phyloP scores from a whole-genome alignment of 768 basidiomycete species.

The Leucogyrophana mollusca region DNA sequence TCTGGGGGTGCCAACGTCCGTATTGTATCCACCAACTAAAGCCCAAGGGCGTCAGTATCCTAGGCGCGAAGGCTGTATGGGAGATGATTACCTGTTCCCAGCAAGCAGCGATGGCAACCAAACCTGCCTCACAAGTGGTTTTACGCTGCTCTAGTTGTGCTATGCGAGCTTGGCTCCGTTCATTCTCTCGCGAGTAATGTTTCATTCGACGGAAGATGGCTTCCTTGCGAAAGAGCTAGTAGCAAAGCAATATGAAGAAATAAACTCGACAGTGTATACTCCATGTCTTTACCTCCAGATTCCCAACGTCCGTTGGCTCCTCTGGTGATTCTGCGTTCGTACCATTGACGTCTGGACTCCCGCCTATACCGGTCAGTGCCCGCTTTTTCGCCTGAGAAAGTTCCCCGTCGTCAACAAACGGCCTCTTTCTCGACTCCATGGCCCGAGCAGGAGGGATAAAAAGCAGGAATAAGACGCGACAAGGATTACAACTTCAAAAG shows the following conservation, averaged over 20 bases:
- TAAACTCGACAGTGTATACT: conserved; percentile 15
- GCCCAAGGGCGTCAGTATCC: conserved; percentile 3
- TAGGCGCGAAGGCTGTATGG: conserved; percentile 1
- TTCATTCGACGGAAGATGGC: conserved; percentile 84
- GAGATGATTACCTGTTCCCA: conserved; percentile 68
- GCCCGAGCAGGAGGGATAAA: conserved; percentile 16
- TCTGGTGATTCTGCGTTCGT: conserved; percentile 28
- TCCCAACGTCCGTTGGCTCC: conserved; percentile 52
- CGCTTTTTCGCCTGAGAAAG: conserved; percentile 54
- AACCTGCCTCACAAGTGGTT: conserved; percentile 63
- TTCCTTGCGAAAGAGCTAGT: conserved; percentile 80
- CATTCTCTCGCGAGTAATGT: conserved; percentile 75
- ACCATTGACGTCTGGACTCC: conserved; percentile 57
- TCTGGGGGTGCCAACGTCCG: conserved; percentile 55
- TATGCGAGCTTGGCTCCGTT: conserved; percentile 59
- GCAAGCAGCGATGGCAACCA: conserved; percentile 74
- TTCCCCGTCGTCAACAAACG: conserved; percentile 51
- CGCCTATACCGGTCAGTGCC: conserved; percentile 46
- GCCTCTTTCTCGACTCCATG: conserved; percentile 64
- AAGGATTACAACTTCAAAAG: conserved; percentile 9
- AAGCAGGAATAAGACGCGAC: conserved; percentile 9
- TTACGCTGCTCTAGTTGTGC: conserved; percentile 66
- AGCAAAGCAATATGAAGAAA: conserved; percentile 17
- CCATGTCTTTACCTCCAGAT: conserved; percentile 57
- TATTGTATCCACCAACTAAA: conserved; percentile 66